These are phyloP conservation scores for Cercospora citrullina DNA, from an alignment of 2,329 filamentous ascomycete genomes.

Conservation along the genomic window DNA sequence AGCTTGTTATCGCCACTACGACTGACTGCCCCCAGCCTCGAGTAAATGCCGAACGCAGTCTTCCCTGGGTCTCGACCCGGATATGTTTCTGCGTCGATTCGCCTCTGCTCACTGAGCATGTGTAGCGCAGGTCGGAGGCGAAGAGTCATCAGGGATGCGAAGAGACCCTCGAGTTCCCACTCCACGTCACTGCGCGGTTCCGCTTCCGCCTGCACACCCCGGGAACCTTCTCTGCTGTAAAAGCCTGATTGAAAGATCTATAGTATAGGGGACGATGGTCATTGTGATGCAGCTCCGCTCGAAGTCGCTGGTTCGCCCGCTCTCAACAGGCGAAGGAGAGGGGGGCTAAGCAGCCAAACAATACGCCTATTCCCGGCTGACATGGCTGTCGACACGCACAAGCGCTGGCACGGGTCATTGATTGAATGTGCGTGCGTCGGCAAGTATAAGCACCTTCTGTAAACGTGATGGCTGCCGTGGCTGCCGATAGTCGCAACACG, in stretches of 20 bases:
- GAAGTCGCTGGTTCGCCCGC: neutral
- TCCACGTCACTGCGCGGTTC: neutral
- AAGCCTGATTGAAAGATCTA: neutral
- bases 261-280: neutral
- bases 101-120: neutral
- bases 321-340: no score
- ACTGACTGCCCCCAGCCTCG: neutral
- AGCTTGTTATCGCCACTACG: neutral
- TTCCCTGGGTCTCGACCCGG: neutral
- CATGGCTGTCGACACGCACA: neutral
- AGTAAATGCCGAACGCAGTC: neutral
- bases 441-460: neutral
- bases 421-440: neutral
- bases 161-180: neutral
- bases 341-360: no score
- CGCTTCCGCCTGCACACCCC: neutral
- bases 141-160: neutral
- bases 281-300: neutral
- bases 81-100: neutral
- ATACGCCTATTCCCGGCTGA: neutral
- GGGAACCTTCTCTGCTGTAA: neutral
- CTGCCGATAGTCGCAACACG: neutral
- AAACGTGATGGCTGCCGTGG: neutral
- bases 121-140: neutral
- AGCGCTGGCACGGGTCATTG: neutral